phyloP scores from a whole-genome alignment of 31 red algal species.

The Porphyra umbilicalis region DNA sequence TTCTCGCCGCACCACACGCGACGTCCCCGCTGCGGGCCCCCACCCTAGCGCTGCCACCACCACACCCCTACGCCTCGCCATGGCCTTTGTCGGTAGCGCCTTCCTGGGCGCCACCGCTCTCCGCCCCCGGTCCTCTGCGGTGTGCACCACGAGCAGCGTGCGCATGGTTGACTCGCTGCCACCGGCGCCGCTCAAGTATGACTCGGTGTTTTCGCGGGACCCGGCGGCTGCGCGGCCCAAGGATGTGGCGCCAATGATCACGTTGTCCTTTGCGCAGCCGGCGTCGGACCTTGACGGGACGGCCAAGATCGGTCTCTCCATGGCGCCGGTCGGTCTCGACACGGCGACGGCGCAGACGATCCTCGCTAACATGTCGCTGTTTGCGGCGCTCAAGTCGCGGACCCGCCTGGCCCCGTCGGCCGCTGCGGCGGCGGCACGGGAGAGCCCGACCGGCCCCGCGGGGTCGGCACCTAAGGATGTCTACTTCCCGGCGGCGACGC shows the following conservation, averaged over 20 bases:
- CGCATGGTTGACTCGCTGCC: not conserved
- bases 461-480: conserved; percentile 7
- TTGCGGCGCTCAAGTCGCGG: not conserved
- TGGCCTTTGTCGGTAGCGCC: not conserved
- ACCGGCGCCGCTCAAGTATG: not conserved
- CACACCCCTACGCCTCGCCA: no score
- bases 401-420: not conserved
- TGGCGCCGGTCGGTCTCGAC: not conserved
- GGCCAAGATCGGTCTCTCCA: not conserved
- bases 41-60: no score
- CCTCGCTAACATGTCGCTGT: not conserved
- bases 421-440: not conserved
- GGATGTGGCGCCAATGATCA: not conserved
- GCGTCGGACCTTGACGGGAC: not conserved
- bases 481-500: conserved; percentile 19
- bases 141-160: not conserved
- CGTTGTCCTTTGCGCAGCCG: not conserved
- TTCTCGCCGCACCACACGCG: no score
- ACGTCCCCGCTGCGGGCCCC: no score
- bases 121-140: not conserved
- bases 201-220: not conserved
- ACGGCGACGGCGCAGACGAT: not conserved
- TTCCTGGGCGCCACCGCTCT: not conserved
- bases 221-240: not conserved
- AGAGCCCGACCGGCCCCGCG: conserved; percentile 9